phyloP scores from a whole-genome alignment of 2,329 filamentous ascomycete genomes.

The Samsoniella hepiali region DNA sequence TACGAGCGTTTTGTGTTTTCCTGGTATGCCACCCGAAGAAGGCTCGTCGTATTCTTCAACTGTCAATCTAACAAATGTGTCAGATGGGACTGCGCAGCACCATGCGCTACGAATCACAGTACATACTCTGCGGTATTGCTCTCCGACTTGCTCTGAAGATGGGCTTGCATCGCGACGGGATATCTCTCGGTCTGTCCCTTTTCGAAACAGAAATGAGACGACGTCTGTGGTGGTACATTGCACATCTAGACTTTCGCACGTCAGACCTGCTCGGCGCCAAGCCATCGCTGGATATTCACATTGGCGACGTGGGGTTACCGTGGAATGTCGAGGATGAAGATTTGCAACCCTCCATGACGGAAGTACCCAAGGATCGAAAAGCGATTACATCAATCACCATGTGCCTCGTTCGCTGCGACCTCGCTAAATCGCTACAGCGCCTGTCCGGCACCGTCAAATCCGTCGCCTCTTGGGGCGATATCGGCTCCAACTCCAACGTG shows the following conservation, averaged over 20 bases:
- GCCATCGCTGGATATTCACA: constrained; percentile 13
- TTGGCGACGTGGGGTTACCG: constrained; percentile 1
- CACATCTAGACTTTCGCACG: constrained; percentile 17
- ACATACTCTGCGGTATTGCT: constrained; percentile 23
- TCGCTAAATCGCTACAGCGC: background rate
- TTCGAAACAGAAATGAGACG: constrained; percentile 19
- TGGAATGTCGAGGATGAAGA: constrained; percentile 19
- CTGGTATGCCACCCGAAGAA: constrained; percentile 24
- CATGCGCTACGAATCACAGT: constrained; percentile 16
- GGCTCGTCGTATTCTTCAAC: background rate
- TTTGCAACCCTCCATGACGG: constrained; percentile 12
- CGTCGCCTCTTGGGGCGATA: constrained; percentile 4
- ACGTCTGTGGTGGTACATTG: constrained; percentile 17
- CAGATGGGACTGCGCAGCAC: constrained; percentile 18
- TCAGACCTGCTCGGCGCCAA: constrained; percentile 10
- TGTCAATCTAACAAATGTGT: background rate
- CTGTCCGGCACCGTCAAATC: background rate
- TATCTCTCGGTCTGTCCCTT: background rate
- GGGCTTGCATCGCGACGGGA: constrained; percentile 20
- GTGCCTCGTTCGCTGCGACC: constrained; percentile 17
- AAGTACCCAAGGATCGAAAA: constrained; percentile 9
- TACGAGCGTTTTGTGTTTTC: constrained; percentile 38
- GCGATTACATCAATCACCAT: constrained; percentile 14
- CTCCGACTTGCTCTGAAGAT: constrained; percentile 40
- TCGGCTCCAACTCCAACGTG: background rate